phyloP scores from a whole-genome alignment of 78 protist genomes.

The Dictyostelium firmibasis region DNA sequence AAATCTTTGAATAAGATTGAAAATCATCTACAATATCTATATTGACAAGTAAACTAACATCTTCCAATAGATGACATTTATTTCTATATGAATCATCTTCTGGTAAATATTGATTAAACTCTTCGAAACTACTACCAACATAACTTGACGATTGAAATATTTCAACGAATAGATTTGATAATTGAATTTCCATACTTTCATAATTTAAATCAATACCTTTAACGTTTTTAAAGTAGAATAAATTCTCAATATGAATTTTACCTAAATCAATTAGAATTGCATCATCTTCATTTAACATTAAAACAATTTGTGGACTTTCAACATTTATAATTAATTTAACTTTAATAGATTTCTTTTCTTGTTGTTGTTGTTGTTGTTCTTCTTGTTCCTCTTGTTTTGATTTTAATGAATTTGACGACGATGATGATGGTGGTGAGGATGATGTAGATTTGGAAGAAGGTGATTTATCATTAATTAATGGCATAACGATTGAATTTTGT shows the following conservation, averaged over 20 bases:
- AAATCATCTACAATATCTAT: slow-evolving; percentile 38
- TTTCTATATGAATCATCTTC: neutral
- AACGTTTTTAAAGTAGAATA: neutral
- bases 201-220: neutral
- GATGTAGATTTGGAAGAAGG: neutral
- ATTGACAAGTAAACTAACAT: neutral
- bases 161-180: slow-evolving; percentile 7
- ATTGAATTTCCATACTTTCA: slow-evolving; percentile 40
- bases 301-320: slow-evolving; percentile 47
- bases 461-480: slow-evolving; percentile 4
- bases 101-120: neutral
- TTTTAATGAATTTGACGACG: neutral
- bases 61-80: slow-evolving; percentile 4
- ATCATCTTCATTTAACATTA: neutral
- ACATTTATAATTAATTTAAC: slow-evolving; percentile 7
- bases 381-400: neutral
- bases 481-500: slow-evolving; percentile 57
- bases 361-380: neutral
- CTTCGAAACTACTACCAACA: neutral
- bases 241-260: slow-evolving; percentile 37
- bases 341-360: slow-evolving; percentile 3
- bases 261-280: slow-evolving; percentile 45
- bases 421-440: neutral
- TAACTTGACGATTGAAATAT: neutral
- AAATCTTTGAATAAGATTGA: neutral